Conservation (phyloP, 2,329 filamentous ascomycete genomes). For the Ilyonectria robusta region DNA sequence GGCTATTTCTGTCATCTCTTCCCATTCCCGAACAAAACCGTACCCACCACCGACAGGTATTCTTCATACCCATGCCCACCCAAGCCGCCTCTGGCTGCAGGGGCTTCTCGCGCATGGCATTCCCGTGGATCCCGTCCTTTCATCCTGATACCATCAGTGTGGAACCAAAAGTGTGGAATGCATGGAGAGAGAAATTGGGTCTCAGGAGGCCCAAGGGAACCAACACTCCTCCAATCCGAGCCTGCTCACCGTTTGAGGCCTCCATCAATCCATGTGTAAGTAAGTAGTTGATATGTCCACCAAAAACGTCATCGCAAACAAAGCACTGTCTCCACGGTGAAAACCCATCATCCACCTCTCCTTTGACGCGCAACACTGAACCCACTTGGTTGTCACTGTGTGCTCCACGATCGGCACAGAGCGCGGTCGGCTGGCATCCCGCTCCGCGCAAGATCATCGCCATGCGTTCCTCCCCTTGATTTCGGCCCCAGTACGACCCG, state of each 20-base stretch:
- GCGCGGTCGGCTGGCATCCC: constrained; percentile 4
- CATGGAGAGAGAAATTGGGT: constrained; percentile 24
- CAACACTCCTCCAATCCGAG: neutral
- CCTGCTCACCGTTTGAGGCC: constrained; percentile 10
- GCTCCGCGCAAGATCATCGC: constrained; percentile 9
- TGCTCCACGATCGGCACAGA: constrained; percentile 6
- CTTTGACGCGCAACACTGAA: constrained; percentile 23
- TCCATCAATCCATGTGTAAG: constrained; percentile 10
- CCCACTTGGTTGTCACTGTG: constrained; percentile 10
- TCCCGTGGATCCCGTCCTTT: constrained; percentile 21
- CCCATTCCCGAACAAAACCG: constrained; percentile 20
- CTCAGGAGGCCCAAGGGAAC: constrained; percentile 18
- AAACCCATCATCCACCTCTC: neutral
- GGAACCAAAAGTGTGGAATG: constrained; percentile 25
- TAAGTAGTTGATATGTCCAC: constrained; percentile 22
- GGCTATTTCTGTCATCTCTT: neutral
- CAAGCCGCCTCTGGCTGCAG: constrained; percentile 3
- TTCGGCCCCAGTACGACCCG: constrained; percentile 24
- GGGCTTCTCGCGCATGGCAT: constrained; percentile 21
- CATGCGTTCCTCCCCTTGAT: constrained; percentile 27
- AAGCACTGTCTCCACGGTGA: neutral
- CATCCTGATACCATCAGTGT: constrained; percentile 13
- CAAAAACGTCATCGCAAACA: constrained; percentile 20
- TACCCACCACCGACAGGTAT: constrained; percentile 9
- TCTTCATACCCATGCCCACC: neutral